A percentile compares a stretch with the other conserved stretches of the same genome.
phyloP scores from a whole-genome alignment of 2,329 filamentous ascomycete species.

The Seiridium cupressi region DNA sequence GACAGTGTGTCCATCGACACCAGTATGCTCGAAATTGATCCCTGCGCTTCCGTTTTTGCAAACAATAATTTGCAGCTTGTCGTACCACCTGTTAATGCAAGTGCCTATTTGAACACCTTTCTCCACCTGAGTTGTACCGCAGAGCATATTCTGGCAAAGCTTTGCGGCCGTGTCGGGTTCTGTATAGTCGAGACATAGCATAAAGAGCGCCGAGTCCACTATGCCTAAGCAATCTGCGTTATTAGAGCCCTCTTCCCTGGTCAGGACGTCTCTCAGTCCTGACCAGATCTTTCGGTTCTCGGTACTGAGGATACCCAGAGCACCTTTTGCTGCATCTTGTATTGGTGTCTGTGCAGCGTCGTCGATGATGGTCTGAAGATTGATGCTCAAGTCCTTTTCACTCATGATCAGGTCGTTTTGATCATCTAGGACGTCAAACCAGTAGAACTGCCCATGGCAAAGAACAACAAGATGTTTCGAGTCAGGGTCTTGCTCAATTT shows the following conservation, averaged over 20 bases:
- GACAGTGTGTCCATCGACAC: slow-evolving; percentile 95
- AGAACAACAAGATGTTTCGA: slow-evolving; percentile 92
- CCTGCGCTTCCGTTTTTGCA: slow-evolving; percentile 98
- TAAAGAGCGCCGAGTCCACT: slow-evolving; percentile 89
- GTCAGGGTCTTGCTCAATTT: slow-evolving; percentile 92
- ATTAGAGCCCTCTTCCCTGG: slow-evolving; percentile 82
- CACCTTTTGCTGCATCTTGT: slow-evolving; percentile 92
- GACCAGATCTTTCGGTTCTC: slow-evolving; percentile 98
- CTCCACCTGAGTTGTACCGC: slow-evolving; percentile 87
- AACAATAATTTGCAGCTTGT: slow-evolving; percentile 98
- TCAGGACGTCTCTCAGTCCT: slow-evolving; percentile 81
- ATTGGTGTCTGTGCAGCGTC: slow-evolving; percentile 89
- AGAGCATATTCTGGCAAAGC: slow-evolving; percentile 98
- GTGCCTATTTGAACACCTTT: slow-evolving; percentile 95
- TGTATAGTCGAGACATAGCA: slow-evolving; percentile 89
- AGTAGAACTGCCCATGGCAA: slow-evolving; percentile 95
- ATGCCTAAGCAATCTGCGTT: slow-evolving; percentile 96
- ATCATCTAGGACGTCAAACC: slow-evolving; percentile 96
- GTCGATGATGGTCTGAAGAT: slow-evolving; percentile 87
- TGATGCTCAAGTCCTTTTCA: slow-evolving; percentile 87
- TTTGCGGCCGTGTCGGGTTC: slow-evolving; percentile 78
- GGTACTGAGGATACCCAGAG: slow-evolving; percentile 88
- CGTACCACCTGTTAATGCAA: slow-evolving; percentile 98
- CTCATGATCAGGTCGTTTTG: slow-evolving; percentile 97
- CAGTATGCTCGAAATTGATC: slow-evolving; percentile 99